Percentiles rank a stretch among this genome's conserved stretches.
These are phyloP conservation scores for Cadophora luteo-olivacea DNA, from an alignment of 2,329 filamentous ascomycete species.

Conservation along the genomic window DNA sequence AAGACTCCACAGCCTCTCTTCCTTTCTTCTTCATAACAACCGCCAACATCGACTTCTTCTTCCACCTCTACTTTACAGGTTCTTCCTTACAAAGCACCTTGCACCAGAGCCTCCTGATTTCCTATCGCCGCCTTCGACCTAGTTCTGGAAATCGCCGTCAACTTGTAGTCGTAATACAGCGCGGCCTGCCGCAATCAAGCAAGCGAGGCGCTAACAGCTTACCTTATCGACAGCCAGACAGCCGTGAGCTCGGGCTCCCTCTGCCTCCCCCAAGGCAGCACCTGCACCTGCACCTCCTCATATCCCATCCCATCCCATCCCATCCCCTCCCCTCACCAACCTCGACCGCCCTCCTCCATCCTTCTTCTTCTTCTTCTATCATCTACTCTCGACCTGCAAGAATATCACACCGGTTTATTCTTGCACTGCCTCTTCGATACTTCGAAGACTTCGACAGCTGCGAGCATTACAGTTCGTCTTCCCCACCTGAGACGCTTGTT, in stretches of 20 bases:
- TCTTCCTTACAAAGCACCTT: not conserved
- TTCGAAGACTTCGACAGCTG: slow-evolving; percentile 22
- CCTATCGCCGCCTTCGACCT: slow-evolving; percentile 1
- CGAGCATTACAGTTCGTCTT: slow-evolving; percentile 30
- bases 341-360: slow-evolving; percentile 26
- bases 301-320: no score
- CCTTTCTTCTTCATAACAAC: not conserved
- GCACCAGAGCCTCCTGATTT: not conserved
- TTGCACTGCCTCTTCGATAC: slow-evolving; percentile 21
- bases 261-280: slow-evolving; percentile 17
- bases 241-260: not conserved
- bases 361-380: slow-evolving; percentile 15
- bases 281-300: slow-evolving; percentile 30
- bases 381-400: slow-evolving; percentile 1
- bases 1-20: not conserved
- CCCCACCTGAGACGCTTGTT: slow-evolving; percentile 31
- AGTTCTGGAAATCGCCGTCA: slow-evolving; percentile 7
- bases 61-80: not conserved
- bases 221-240: slow-evolving; percentile 10
- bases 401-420: slow-evolving; percentile 23
- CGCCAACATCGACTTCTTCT: not conserved
- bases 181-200: slow-evolving; percentile 4
- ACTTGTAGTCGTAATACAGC: slow-evolving; percentile 5
- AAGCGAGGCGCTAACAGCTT: slow-evolving; percentile 5
- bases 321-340: slow-evolving; percentile 25